phyloP scores from a whole-genome alignment of 2,329 filamentous ascomycete genomes.

The Mycosphaerella arachidis region DNA sequence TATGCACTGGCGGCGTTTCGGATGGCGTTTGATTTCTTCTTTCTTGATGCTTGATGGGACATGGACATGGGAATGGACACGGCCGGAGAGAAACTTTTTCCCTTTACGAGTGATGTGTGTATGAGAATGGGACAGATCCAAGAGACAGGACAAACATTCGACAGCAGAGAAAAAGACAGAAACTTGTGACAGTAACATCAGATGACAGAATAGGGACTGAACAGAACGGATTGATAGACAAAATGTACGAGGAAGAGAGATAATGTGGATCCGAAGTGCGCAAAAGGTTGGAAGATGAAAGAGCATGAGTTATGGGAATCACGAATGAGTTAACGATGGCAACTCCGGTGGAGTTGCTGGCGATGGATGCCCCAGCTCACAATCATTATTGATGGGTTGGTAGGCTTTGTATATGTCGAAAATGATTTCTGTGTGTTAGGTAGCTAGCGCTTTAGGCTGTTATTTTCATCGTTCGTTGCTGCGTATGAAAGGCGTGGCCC shows the following conservation, averaged over 20 bases:
- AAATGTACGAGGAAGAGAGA: not conserved
- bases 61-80: not conserved
- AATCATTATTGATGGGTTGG: not conserved
- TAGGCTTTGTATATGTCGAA: not conserved
- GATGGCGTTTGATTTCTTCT: not conserved
- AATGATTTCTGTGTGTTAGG: not conserved
- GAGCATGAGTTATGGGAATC: not conserved
- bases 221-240: conserved; percentile 3
- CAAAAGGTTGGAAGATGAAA: not conserved
- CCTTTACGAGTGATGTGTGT: not conserved
- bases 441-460: not conserved
- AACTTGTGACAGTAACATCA: conserved; percentile 2
- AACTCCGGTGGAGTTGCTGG: not conserved
- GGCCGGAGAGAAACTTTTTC: conserved; percentile 4
- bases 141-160: not conserved
- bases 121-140: not conserved
- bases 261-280: conserved; percentile 2
- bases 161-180: not conserved
- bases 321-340: not conserved
- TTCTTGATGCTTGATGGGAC: conserved; percentile 7
- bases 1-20: not conserved
- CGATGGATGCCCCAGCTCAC: not conserved
- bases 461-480: not conserved
- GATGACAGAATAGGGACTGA: not conserved
- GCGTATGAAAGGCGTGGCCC: not conserved